Evolutionary conservation across 306 rosid genomes (phyloP), one percentile per base, ranked within the genome.

Genomic region (Neltuma alba): DNA sequence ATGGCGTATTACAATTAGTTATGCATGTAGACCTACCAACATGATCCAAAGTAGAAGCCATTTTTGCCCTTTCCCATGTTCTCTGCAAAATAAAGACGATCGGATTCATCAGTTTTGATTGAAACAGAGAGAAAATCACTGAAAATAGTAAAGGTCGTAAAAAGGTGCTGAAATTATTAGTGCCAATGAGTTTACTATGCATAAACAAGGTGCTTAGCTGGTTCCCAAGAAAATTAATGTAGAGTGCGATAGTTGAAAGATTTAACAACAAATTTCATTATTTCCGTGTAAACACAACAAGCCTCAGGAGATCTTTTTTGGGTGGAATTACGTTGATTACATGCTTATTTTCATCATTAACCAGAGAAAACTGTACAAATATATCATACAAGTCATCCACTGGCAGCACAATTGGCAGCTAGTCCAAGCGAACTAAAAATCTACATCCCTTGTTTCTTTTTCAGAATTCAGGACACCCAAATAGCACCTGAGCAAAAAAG

Each of bases 11-110:
- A 45, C 70, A 80, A 72, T 77, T 77, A 47, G 68, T 76, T 57
- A 60, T 83, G 52, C 41, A 44, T 54, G n/a, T 25, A 52, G 58
- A 79, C 93, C 72, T 89, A 95, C 99, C 98, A 70, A 95, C 72
- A 87, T 89, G 95, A 75, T 95, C 98, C 94, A 95, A 83, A 3
- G 96, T 84, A 77, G 87, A 33, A 14, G 99, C 99, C 81, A 95
- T 73, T 83, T 90, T 95, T 76, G 98, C 91, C 86, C 97, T 90
- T 79, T 95, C 98, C 99, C 99, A 95, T 47, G 98, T 95, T 88
- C 98, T 95, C 99, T 95, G 94, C 41, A 85, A 79, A 58, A 77
- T 57, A 62, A 62, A 79, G 57, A 65, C 64, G 63, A 70, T 61
- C 20, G 76, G 48, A 37, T 37, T 67, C 62, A 57, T 63, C 69